phyloP scores from a whole-genome alignment of 495 filamentous ascomycete species.

The Cercophora sp. region DNA sequence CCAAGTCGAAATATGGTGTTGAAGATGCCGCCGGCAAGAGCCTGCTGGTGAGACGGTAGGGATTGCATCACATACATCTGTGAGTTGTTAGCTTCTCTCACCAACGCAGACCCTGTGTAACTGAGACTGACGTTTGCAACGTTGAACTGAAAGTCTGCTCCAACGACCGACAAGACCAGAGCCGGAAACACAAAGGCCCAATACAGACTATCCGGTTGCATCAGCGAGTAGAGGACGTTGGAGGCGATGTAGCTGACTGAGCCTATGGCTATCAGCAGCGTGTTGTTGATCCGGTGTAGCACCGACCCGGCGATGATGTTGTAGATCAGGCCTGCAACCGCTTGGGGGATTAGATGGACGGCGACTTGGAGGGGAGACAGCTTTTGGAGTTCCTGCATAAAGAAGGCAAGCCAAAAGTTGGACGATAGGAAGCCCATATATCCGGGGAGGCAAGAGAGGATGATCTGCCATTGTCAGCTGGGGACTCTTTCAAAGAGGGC shows the following conservation, averaged over 20 bases:
- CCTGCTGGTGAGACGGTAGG: slow-evolving; percentile 52
- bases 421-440: slow-evolving; percentile 48
- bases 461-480: slow-evolving; percentile 39
- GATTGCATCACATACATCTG: slow-evolving; percentile 54
- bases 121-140: slow-evolving; percentile 57
- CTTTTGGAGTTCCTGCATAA: slow-evolving; percentile 50
- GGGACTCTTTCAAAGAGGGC: not conserved
- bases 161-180: slow-evolving; percentile 50
- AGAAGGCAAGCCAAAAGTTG: slow-evolving; percentile 53
- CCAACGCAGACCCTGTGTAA: too few relatives aligned
- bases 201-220: slow-evolving; percentile 41
- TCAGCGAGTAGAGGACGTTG: slow-evolving; percentile 41
- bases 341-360: slow-evolving; percentile 53
- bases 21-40: slow-evolving; percentile 56
- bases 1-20: slow-evolving; percentile 53
- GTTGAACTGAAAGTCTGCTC: slow-evolving; percentile 59
- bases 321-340: slow-evolving; percentile 48
- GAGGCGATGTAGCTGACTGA: slow-evolving; percentile 40
- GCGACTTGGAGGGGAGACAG: slow-evolving; percentile 50
- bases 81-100: too few relatives aligned
- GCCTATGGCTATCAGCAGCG: slow-evolving; percentile 46
- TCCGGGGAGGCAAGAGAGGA: slow-evolving; percentile 47
- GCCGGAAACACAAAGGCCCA: slow-evolving; percentile 58
- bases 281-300: slow-evolving; percentile 47
- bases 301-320: slow-evolving; percentile 48